phyloP scores from a whole-genome alignment of 1,139 yeast species.

The Candida tropicalis region DNA sequence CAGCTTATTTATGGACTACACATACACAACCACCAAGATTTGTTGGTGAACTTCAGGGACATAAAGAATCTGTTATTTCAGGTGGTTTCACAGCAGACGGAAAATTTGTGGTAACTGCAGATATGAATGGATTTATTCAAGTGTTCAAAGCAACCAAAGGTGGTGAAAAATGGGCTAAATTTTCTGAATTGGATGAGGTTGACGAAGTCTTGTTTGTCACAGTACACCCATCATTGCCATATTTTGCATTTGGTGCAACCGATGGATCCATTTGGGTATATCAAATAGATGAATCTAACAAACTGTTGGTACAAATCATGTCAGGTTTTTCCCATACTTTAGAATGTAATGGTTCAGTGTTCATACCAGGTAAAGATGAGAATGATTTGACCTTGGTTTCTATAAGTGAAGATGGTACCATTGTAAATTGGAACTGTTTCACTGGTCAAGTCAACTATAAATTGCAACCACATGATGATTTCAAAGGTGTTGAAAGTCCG shows the following conservation, averaged over 20 bases:
- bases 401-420: slow-evolving; percentile 83
- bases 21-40: slow-evolving; percentile 81
- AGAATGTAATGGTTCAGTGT: slow-evolving; percentile 79
- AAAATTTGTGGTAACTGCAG: slow-evolving; percentile 79
- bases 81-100: slow-evolving; percentile 89
- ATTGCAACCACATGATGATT: slow-evolving; percentile 59
- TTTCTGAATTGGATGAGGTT: slow-evolving; percentile 78
- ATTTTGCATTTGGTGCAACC: slow-evolving; percentile 90
- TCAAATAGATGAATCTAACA: slow-evolving; percentile 60
- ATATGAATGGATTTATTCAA: slow-evolving; percentile 87
- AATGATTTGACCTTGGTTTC: slow-evolving; percentile 70
- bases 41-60: slow-evolving; percentile 74
- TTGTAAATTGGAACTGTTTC: slow-evolving; percentile 89
- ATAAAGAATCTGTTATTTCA: slow-evolving; percentile 83
- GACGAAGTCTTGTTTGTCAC: slow-evolving; percentile 77
- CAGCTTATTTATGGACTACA: slow-evolving; percentile 89
- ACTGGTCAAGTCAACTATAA: slow-evolving; percentile 70
- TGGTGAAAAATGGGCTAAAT: slow-evolving; percentile 80
- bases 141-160: slow-evolving; percentile 71
- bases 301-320: slow-evolving; percentile 68
- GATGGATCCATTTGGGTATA: slow-evolving; percentile 97
- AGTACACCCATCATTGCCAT: slow-evolving; percentile 72
- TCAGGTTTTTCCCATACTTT: slow-evolving; percentile 79
- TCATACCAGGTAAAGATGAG: slow-evolving; percentile 63
- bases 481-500: slow-evolving; percentile 75